Percentiles rank a stretch among this genome's conserved stretches.
Conservation (phyloP, 2,329 filamentous ascomycete species). For the Rugonectria rugulosa region DNA sequence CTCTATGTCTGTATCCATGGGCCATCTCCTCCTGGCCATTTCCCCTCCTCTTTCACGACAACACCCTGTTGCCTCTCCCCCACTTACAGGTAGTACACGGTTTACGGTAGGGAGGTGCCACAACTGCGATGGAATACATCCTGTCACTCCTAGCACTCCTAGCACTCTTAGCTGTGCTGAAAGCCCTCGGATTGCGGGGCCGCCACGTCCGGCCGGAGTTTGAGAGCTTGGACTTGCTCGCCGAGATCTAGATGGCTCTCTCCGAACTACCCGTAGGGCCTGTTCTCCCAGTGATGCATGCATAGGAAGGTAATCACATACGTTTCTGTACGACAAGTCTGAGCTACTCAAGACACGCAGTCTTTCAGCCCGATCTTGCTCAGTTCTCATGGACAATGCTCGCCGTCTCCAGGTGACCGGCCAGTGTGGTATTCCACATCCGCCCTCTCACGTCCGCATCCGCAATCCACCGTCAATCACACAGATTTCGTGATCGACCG, state of each 20-base stretch:
- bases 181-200: slow-evolving; percentile 30
- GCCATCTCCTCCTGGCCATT: too few relatives aligned
- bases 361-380: too few relatives aligned
- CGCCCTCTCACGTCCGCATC: background rate
- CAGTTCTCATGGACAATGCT: background rate
- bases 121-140: too few relatives aligned
- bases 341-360: too few relatives aligned
- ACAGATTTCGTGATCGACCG: background rate
- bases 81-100: too few relatives aligned
- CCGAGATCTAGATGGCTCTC: slow-evolving; percentile 6
- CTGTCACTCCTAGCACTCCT: background rate
- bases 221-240: background rate
- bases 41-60: background rate
- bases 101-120: too few relatives aligned
- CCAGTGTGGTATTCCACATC: background rate
- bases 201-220: slow-evolving; percentile 16
- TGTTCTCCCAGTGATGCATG: too few relatives aligned
- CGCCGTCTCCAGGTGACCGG: background rate
- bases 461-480: background rate
- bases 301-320: too few relatives aligned
- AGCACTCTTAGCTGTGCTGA: background rate
- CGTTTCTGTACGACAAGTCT: too few relatives aligned
- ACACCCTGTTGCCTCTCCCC: too few relatives aligned
- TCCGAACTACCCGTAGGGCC: too few relatives aligned
- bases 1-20: too few relatives aligned